phyloP scores from a whole-genome alignment of 73 alveolate species.

The Paramecium pentaurelia region DNA sequence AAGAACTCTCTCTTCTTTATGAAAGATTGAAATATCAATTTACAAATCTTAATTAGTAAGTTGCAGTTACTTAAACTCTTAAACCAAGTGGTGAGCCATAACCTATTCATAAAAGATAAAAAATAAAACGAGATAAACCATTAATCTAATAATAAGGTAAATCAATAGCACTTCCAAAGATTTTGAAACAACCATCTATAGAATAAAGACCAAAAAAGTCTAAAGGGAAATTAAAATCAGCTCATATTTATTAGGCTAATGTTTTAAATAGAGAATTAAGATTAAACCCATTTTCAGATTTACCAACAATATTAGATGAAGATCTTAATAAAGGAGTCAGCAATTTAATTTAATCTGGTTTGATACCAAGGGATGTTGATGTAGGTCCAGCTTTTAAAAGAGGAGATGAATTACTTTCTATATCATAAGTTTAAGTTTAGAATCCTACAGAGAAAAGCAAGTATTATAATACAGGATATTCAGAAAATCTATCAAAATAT shows the following conservation, averaged over 20 bases:
- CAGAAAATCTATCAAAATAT: neutral
- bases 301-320: conserved; percentile 42
- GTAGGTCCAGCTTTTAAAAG: conserved; percentile 48
- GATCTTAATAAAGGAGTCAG: conserved; percentile 47
- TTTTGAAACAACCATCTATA: neutral
- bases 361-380: conserved; percentile 55
- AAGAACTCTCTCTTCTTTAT: neutral
- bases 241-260: conserved; percentile 39
- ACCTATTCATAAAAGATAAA: neutral
- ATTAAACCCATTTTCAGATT: conserved; percentile 58
- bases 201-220: neutral
- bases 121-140: neutral
- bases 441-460: conserved; percentile 15
- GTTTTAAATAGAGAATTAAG: conserved; percentile 44
- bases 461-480: neutral
- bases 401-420: conserved; percentile 32
- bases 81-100: neutral
- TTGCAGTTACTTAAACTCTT: neutral
- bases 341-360: conserved; percentile 41
- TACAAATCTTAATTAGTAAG: neutral
- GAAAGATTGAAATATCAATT: conserved; percentile 36
- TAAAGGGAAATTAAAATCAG: conserved; percentile 42
- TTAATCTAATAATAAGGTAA: neutral
- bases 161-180: neutral
- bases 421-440: neutral